Base-by-base conservation (phyloP, 1,284 basidiomycete genomes). In the Abortiporus biennis region DNA sequence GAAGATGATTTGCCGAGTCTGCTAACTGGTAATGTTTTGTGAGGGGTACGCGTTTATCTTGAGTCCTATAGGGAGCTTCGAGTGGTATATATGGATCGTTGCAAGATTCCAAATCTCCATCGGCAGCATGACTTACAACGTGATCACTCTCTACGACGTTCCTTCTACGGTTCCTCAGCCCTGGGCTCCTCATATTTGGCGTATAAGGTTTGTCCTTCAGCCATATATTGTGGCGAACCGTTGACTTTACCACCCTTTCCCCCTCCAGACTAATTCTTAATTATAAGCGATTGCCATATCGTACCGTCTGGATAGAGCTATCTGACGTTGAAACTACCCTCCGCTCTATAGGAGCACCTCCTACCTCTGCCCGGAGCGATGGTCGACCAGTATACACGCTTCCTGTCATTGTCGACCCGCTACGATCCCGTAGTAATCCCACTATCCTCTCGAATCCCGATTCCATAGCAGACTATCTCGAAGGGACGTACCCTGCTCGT, bases 161-260 rank as follows among this genome's bases (percentile, higher is more conserved):
- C 76, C 72, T 33, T 76, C 78, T 8, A 67, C 68, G 35, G 68
- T 69, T 13, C 67, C 75, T 4, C 78, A 82, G 45, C 74, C 82
- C 17, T 85, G 82, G 82, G 76, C 77, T 38, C 82, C 82, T 9
- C 81, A 80, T 52, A 77, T 82, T 23, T 85, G 82, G 82, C 68
- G 80, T 29, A 69, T 71, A 37, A 52, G 66, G 66, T 64, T 38
- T 24, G 54, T 24, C n/a, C n/a, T n/a, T n/a, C n/a, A n/a, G n/a
- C n/a, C n/a, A n/a, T 2, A 19, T 19, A 21, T 20, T 13, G n/a
- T 30, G 30, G n/a, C n/a, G n/a, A 20, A 30, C 44, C 35, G 32
- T 33, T 13, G 22, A n/a, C 17, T 17, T 9, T 31, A 22, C 31
- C 19, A 21, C 2, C 11, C 21, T n/a, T n/a, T n/a, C n/a, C n/a